Percentiles rank a stretch among this genome's conserved stretches.
Evolutionary conservation across 179 eudicot genomes (phyloP).

Genomic region (Patellifolia procumbens): DNA sequence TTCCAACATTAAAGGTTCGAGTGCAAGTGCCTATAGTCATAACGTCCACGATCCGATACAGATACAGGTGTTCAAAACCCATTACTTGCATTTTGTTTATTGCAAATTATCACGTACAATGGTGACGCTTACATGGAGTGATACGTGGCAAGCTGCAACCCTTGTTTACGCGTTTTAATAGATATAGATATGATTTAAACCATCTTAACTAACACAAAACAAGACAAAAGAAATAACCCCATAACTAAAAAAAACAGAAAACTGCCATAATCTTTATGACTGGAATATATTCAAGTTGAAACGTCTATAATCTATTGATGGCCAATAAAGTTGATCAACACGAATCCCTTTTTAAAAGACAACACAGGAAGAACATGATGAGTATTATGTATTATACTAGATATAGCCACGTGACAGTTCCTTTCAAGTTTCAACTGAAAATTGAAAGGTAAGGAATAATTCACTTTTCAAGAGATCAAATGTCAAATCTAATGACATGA

Average conservation of each 20-base stretch:
- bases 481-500: not conserved
- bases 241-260: not conserved
- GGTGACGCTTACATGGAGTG: too few species aligned
- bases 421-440: not conserved
- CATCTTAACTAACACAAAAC: not conserved
- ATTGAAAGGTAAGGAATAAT: not conserved
- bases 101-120: too few species aligned
- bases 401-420: constrained; percentile 10
- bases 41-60: not conserved
- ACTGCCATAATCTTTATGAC: not conserved
- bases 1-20: not conserved
- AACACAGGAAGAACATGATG: not conserved
- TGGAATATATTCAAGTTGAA: too few species aligned
- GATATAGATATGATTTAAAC: too few species aligned
- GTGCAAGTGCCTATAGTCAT: not conserved
- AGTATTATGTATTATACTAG: not conserved
- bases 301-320: too few species aligned
- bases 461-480: not conserved
- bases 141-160: too few species aligned
- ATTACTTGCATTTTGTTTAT: too few species aligned
- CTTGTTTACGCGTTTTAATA: too few species aligned
- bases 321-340: too few species aligned
- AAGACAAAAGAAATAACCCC: not conserved
- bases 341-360: not conserved
- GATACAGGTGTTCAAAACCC: not conserved